Evolutionary conservation across 495 filamentous ascomycete species (phyloP).

Genomic region (Apiosordaria backusii): DNA sequence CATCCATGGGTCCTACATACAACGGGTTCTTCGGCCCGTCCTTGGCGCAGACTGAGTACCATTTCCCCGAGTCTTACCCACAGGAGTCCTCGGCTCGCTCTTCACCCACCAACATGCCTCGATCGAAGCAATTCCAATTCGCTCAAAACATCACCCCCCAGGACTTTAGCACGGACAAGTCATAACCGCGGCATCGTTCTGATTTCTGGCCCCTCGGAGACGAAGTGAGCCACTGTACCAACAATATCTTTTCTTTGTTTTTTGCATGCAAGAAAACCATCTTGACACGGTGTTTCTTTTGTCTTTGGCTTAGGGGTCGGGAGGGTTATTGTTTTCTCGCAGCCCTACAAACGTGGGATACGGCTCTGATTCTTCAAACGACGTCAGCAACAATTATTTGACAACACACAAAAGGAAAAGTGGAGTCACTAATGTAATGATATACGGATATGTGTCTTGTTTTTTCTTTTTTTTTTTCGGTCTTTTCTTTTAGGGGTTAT

Average conservation of each 20-base stretch:
- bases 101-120: conserved; percentile 36
- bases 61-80: conserved; percentile 42
- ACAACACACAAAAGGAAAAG: conserved; percentile 5
- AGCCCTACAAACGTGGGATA: conserved; percentile 2
- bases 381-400: conserved; percentile 8
- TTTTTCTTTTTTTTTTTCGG: conserved; percentile 11
- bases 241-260: not conserved
- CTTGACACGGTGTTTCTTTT: not conserved
- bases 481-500: conserved; percentile 6
- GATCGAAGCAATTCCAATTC: conserved; percentile 47
- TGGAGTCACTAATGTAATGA: conserved; percentile 10
- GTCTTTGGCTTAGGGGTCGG: not conserved
- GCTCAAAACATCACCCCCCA: conserved; percentile 49
- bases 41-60: conserved; percentile 38
- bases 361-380: not conserved
- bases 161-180: conserved; percentile 37
- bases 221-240: conserved; percentile 13
- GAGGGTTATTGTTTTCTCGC: not conserved
- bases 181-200: conserved; percentile 1
- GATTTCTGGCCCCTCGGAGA: conserved; percentile 3
- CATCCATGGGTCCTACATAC: conserved; percentile 36
- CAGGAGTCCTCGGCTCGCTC: conserved; percentile 40
- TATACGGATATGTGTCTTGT: conserved; percentile 10
- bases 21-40: conserved; percentile 28
- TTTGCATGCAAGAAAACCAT: not conserved